These are phyloP conservation scores for Trichoderma brevicompactum DNA, from an alignment of 2,329 filamentous ascomycete genomes.

Conservation along the genomic window DNA sequence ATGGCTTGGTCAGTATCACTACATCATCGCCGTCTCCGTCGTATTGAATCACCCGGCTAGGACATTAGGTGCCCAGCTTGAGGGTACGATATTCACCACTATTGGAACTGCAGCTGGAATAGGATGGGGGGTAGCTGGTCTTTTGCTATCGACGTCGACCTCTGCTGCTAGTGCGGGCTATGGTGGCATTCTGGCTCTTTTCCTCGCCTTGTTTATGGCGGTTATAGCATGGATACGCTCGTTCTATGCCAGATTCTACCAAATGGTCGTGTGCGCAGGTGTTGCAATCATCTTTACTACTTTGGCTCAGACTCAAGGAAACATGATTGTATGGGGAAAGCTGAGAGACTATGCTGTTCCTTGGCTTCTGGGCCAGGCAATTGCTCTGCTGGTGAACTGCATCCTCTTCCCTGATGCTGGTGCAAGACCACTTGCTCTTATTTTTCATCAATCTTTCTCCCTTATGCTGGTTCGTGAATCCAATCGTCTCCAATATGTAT, in stretches of 20 bases:
- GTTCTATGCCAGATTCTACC: constrained; percentile 60
- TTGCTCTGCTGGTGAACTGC: constrained; percentile 55
- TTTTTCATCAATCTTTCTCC: constrained; percentile 52
- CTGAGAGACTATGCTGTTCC: constrained; percentile 58
- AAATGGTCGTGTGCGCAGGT: constrained; percentile 58
- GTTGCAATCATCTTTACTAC: constrained; percentile 60
- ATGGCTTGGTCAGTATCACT: constrained; percentile 59
- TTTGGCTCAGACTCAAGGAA: constrained; percentile 53
- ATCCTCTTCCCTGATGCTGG: constrained; percentile 60
- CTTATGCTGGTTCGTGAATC: constrained; percentile 49
- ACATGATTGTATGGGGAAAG: constrained; percentile 53
- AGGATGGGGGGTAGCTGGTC: constrained; percentile 58
- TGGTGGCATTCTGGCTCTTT: constrained; percentile 60
- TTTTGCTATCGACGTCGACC: constrained; percentile 59
- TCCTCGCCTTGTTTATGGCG: constrained; percentile 58
- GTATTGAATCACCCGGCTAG: constrained; percentile 62
- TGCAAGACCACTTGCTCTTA: constrained; percentile 54
- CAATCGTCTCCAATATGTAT: background rate
- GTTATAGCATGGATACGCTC: constrained; percentile 57
- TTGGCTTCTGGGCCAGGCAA: constrained; percentile 59
- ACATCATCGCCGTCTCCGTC: constrained; percentile 61
- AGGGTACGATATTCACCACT: constrained; percentile 58
- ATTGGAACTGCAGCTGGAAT: constrained; percentile 58
- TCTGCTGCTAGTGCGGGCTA: constrained; percentile 51
- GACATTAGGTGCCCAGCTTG: constrained; percentile 60